Evolutionary conservation across 192 early-diverging fungal genomes (phyloP), one percentile per base, ranked within the genome.

Genomic region (Backusella australiensis): DNA sequence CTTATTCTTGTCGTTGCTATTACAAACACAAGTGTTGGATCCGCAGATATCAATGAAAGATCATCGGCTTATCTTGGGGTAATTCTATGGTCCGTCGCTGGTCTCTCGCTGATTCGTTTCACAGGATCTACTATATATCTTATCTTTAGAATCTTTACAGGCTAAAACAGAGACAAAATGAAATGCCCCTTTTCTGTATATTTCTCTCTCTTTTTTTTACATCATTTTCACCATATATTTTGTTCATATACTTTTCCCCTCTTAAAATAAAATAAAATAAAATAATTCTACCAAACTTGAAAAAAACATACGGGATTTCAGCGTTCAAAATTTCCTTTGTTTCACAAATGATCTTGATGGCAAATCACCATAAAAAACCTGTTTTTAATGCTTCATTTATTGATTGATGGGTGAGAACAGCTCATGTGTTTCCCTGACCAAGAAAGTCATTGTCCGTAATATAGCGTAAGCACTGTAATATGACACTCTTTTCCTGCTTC

Each of bases 81-180:
- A 75, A 86, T 95, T 14, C 88, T 96, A 36, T 95, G 91, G 86
- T 90, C 91, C 35, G 94, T 95, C 3, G 82, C 90, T 17, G 91
- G 84, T 69, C 77, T 96, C 46, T 86, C 92, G 2, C 74, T 81
- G 0, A 82, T 94, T 67, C 83, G 94, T 42, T 95, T 94, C 77
- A 79, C 89, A 36, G 94, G 94, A 21, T 86, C 85, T 59, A 84
- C 84, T 53, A 74, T 80, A 3, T 96, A 96, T 79, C 85, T 94
- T 34, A 76, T 95, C 23, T 82, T 88, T 56, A 82, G 90, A 71
- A 83, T 89, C 23, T 79, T 89, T 67, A 84, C 82, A 34, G 88
- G 88, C 21, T 82, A 78, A 78, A 81, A 2, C 2, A 32, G 32
- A 32, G 32, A 32, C 32, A 32, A 67, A 34, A 66, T 2, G 4